Conservation (phyloP, 73 alveolate genomes). For the Paramecium octaurelia region DNA sequence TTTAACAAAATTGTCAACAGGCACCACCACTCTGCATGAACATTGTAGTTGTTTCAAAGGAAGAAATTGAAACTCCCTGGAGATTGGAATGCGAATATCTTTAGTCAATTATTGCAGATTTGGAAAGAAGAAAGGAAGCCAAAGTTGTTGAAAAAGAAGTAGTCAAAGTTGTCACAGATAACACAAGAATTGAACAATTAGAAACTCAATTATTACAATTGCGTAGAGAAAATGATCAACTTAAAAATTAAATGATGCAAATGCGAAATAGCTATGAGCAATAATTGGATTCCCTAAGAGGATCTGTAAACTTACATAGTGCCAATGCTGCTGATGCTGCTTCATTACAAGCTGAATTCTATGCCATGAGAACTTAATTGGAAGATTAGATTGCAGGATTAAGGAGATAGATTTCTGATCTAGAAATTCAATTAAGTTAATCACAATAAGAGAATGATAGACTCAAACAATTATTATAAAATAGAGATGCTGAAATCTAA, state of each 20-base stretch:
- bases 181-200: slow-evolving; percentile 6
- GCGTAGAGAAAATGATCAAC: not conserved
- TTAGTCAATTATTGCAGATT: slow-evolving; percentile 39
- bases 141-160: slow-evolving; percentile 41
- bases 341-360: not conserved
- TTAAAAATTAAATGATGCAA: not conserved
- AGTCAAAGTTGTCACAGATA: slow-evolving; percentile 20
- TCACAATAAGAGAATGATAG: not conserved
- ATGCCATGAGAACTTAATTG: not conserved
- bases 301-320: not conserved
- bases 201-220: not conserved
- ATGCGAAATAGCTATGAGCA: not conserved
- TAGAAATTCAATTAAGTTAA: slow-evolving; percentile 16
- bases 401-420: not conserved
- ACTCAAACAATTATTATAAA: not conserved
- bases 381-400: slow-evolving; percentile 30
- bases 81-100: slow-evolving; percentile 42
- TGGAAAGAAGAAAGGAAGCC: not conserved
- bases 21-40: slow-evolving; percentile 40
- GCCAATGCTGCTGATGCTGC: not conserved
- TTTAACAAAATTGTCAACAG: not conserved
- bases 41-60: slow-evolving; percentile 30
- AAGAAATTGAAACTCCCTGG: slow-evolving; percentile 45
- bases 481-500: not conserved
- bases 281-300: not conserved